These are phyloP conservation scores for Pugionium dolabratum DNA, from an alignment of 345 rosid species.

Conservation along the genomic window DNA sequence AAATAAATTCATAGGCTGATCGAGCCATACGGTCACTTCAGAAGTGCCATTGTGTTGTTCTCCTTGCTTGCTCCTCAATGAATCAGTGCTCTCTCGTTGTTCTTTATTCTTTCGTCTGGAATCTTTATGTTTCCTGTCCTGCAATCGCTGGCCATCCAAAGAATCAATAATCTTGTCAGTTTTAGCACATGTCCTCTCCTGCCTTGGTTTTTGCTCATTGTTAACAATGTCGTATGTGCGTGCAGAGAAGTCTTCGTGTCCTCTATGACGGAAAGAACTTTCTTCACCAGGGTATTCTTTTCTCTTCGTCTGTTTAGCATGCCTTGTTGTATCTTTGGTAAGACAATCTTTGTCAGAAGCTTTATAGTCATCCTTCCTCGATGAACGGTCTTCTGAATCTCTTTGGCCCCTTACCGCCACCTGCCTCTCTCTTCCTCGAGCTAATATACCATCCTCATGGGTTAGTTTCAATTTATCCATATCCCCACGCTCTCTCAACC, in stretches of 20 bases:
- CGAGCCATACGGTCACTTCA: conserved; percentile 70
- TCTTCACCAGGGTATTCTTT: conserved; percentile 70
- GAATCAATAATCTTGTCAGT: conserved; percentile 53
- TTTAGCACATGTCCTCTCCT: conserved; percentile 60
- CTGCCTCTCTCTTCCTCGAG: conserved; percentile 71
- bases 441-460: conserved; percentile 61
- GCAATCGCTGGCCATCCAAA: conserved; percentile 62
- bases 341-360: conserved; percentile 67
- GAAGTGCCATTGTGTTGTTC: conserved; percentile 57
- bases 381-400: conserved; percentile 70
- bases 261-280: conserved; percentile 55
- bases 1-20: conserved; percentile 22
- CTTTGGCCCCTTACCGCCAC: conserved; percentile 57
- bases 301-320: conserved; percentile 66
- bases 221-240: conserved; percentile 52
- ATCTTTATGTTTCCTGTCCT: conserved; percentile 71
- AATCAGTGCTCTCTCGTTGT: conserved; percentile 54
- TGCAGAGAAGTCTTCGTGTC: conserved; percentile 60
- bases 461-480: conserved; percentile 50
- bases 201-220: conserved; percentile 75
- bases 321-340: conserved; percentile 59
- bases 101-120: conserved; percentile 65
- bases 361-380: conserved; percentile 69
- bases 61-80: conserved; percentile 66
- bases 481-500: conserved; percentile 74